Evolutionary conservation across 2,329 filamentous ascomycete genomes (phyloP).

Genomic region (Coniochaeta sp.): DNA sequence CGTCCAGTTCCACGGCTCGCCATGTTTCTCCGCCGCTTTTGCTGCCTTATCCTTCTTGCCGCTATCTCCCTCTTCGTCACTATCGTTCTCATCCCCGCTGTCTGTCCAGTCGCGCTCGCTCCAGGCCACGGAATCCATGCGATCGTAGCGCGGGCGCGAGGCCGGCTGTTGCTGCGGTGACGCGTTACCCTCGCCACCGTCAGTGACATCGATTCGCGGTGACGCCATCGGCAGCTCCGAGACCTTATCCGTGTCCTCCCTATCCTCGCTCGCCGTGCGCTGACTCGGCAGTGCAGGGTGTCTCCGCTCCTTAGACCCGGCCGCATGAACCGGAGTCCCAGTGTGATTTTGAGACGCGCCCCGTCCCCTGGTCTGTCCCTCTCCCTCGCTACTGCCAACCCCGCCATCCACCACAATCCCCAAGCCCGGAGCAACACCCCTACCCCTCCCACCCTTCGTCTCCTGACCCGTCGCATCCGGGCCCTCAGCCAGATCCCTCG

Average conservation of each 20-base stretch:
- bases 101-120: conserved; percentile 59
- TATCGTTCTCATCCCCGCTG: conserved; percentile 37
- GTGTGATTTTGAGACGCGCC: neutral
- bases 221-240: conserved; percentile 30
- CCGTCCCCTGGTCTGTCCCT: neutral
- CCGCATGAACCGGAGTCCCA: neutral
- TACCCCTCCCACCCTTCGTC: conserved; percentile 31
- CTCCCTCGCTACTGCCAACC: too few species aligned
- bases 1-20: conserved; percentile 17
- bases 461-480: conserved; percentile 60
- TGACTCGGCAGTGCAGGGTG: conserved; percentile 7
- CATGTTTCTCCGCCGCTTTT: neutral
- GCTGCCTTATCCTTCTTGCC: neutral
- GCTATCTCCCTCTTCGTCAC: conserved; percentile 5
- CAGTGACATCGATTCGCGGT: conserved; percentile 3
- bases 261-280: conserved; percentile 19
- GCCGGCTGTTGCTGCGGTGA: conserved; percentile 8
- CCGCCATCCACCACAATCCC: neutral
- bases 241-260: conserved; percentile 37
- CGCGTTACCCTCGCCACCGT: conserved; percentile 8
- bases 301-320: neutral
- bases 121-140: conserved; percentile 53
- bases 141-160: conserved; percentile 19
- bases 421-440: neutral
- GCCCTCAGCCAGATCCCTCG: conserved; percentile 47